Evolutionary conservation across 768 basidiomycete genomes (phyloP).

Genomic region (Hortiboletus campestris): DNA sequence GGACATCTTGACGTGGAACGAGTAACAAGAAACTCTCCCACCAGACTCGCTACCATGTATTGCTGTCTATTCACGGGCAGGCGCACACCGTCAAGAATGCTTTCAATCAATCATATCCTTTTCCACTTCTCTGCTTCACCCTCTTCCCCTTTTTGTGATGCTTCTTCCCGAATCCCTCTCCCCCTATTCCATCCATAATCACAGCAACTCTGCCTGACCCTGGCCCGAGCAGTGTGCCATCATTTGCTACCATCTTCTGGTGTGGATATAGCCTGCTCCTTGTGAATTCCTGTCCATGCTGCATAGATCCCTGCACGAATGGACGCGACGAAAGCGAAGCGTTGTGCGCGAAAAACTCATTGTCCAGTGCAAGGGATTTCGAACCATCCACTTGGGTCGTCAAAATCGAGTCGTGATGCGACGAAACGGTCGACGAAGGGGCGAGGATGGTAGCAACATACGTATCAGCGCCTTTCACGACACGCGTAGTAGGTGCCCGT

Average conservation of each 20-base stretch:
- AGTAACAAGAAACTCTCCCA: conserved; percentile 26
- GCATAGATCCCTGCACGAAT: conserved; percentile 58
- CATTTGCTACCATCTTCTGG: conserved; percentile 74
- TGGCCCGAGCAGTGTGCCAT: conserved; percentile 63
- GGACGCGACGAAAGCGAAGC: conserved; percentile 54
- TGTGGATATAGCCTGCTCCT: conserved; percentile 75
- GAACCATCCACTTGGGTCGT: conserved; percentile 35
- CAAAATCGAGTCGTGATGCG: conserved; percentile 21
- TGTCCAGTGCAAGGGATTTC: conserved; percentile 72
- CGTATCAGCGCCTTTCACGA: conserved; percentile 80
- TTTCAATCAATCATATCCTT: conserved; percentile 72
- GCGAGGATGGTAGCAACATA: conserved; percentile 46
- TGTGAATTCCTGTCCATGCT: conserved; percentile 58
- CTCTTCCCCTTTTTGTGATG: conserved; percentile 80
- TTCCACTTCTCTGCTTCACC: conserved; percentile 88
- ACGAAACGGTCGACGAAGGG: not conserved
- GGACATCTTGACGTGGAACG: conserved; percentile 74
- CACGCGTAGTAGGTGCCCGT: conserved; percentile 82
- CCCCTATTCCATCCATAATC: conserved; percentile 38
- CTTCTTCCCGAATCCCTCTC: conserved; percentile 59
- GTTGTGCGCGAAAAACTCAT: conserved; percentile 73
- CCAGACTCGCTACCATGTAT: not conserved
- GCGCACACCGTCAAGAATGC: not conserved
- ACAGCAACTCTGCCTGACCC: conserved; percentile 37
- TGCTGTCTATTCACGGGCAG: not conserved